Conservation (phyloP, 495 filamentous ascomycete species). For the Neurospora sublineolata region DNA sequence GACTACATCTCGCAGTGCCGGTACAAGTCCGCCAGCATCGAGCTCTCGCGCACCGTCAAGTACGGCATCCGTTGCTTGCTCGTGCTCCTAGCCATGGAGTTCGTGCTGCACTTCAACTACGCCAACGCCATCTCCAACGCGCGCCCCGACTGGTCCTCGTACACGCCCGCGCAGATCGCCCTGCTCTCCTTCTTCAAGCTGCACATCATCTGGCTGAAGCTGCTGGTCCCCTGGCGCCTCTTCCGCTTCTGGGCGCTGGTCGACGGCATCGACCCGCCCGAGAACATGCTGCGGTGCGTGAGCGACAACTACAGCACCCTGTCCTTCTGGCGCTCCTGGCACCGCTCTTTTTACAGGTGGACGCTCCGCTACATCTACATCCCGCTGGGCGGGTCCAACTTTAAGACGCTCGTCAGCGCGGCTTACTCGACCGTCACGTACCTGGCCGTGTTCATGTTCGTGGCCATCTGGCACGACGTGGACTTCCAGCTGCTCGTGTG, state of each 20-base stretch:
- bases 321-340: constrained; percentile 96
- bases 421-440: constrained; percentile 55
- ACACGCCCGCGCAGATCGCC: constrained; percentile 78
- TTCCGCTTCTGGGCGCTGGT: constrained; percentile 90
- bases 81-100: constrained; percentile 77
- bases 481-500: constrained; percentile 84
- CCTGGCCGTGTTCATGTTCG: constrained; percentile 87
- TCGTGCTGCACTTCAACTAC: constrained; percentile 90
- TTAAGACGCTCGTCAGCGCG: constrained; percentile 22
- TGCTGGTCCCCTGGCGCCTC: constrained; percentile 91
- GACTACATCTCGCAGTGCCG: constrained; percentile 83
- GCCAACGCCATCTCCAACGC: constrained; percentile 84
- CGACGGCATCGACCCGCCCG: constrained; percentile 87
- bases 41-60: constrained; percentile 48
- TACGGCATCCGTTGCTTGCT: constrained; percentile 82
- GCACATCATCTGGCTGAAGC: constrained; percentile 95
- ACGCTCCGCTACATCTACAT: constrained; percentile 89
- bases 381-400: constrained; percentile 65
- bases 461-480: constrained; percentile 97
- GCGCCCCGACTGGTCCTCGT: constrained; percentile 62
- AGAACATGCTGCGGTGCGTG: constrained; percentile 98
- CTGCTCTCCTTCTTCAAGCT: constrained; percentile 95
- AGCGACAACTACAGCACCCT: constrained; percentile 85
- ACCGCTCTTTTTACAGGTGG: constrained; percentile 90
- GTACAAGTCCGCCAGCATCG: constrained; percentile 59